Conservation (phyloP, 169 alveolate species). For the Theileria parva region DNA sequence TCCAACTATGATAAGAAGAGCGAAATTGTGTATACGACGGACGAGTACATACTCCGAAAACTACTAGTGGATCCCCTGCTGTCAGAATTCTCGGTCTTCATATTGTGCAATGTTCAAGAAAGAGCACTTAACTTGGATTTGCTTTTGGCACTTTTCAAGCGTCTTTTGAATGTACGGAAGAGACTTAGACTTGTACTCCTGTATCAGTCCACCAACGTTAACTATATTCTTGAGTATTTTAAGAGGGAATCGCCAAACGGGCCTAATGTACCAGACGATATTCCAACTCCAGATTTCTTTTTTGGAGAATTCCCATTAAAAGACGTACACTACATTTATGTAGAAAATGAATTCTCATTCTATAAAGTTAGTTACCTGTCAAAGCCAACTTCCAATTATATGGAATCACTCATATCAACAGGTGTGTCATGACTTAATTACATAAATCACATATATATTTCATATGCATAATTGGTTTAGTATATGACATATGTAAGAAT, state of each 20-base stretch:
- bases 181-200: constrained; percentile 52
- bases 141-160: constrained; percentile 59
- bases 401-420: constrained; percentile 58
- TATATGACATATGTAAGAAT: constrained; percentile 38
- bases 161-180: constrained; percentile 27
- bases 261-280: not conserved
- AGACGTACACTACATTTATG: constrained; percentile 24
- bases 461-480: constrained; percentile 14
- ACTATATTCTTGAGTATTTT: constrained; percentile 30
- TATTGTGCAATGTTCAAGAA: constrained; percentile 64
- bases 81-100: constrained; percentile 70
- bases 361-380: constrained; percentile 47
- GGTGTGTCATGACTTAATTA: constrained; percentile 15
- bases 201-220: constrained; percentile 31
- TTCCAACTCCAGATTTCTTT: not conserved
- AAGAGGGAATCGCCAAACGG: not conserved
- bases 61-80: constrained; percentile 72
- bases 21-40: constrained; percentile 45
- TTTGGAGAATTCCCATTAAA: not conserved
- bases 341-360: not conserved
- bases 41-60: constrained; percentile 31
- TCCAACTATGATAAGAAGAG: not conserved
- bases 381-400: constrained; percentile 53
- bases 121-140: constrained; percentile 63
- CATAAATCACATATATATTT: not conserved